A percentile compares a stretch with the other conserved stretches of the same genome.
Evolutionary conservation across 2,329 filamentous ascomycete species (phyloP).

Genomic region (Lasiodiplodia citricola): DNA sequence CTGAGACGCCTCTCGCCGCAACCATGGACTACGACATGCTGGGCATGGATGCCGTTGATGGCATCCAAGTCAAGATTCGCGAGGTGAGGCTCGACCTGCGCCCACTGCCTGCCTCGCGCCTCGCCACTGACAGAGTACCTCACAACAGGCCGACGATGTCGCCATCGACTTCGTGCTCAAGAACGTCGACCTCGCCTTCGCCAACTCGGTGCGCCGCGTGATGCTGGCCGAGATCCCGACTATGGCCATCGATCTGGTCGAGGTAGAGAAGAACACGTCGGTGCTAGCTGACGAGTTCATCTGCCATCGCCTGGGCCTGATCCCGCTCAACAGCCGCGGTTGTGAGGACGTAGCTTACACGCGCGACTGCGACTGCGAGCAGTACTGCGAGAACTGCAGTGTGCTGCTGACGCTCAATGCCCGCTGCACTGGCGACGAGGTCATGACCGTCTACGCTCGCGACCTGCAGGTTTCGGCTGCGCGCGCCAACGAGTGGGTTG

Average conservation of each 20-base stretch:
- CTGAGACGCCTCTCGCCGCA: conserved; percentile 22
- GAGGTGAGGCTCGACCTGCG: conserved; percentile 36
- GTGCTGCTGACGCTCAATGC: conserved; percentile 85
- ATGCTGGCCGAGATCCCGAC: conserved; percentile 95
- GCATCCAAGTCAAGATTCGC: conserved; percentile 54
- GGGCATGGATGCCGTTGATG: conserved; percentile 51
- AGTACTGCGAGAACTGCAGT: conserved; percentile 90
- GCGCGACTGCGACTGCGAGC: conserved; percentile 95
- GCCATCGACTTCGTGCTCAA: conserved; percentile 91
- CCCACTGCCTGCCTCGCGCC: conserved; percentile 27
- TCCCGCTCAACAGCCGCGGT: conserved; percentile 84
- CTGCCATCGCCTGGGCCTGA: conserved; percentile 85
- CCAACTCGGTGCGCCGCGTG: conserved; percentile 87
- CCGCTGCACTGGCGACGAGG: conserved; percentile 81
- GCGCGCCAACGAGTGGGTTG: conserved; percentile 75
- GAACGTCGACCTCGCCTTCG: conserved; percentile 87
- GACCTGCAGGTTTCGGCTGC: conserved; percentile 77
- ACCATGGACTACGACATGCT: conserved; percentile 58
- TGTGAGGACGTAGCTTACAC: conserved; percentile 83
- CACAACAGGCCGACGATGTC: conserved; percentile 71
- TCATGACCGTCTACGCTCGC: conserved; percentile 92
- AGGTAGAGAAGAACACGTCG: conserved; percentile 92
- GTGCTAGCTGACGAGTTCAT: conserved; percentile 96
- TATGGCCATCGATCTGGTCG: conserved; percentile 91
- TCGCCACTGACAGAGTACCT: not conserved